Percentiles rank a stretch among this genome's conserved stretches.
Evolutionary conservation across 31 red algal genomes (phyloP).

Genomic region (Endocladia muricata): DNA sequence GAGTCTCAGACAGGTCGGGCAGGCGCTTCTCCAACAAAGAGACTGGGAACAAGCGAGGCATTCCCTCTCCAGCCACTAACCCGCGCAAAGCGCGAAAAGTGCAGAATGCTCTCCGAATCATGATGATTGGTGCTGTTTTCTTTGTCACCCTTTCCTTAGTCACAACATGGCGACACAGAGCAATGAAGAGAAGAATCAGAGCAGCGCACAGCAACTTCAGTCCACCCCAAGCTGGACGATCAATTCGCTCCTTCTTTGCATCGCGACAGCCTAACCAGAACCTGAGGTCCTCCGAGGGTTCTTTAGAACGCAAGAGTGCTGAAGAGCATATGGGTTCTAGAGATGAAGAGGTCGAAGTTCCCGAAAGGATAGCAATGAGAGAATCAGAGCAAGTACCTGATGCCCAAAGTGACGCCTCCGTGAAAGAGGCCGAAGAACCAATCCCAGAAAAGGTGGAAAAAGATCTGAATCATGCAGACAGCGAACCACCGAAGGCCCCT

Average conservation of each 20-base stretch:
- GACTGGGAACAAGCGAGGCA: constrained; percentile 14
- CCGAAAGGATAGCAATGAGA: too few species aligned
- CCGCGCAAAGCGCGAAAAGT: constrained; percentile 21
- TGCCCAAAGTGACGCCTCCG: background rate
- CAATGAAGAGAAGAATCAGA: background rate
- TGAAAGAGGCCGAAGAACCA: background rate
- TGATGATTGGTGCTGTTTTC: constrained; percentile 26
- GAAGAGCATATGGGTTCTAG: background rate
- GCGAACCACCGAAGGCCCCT: background rate
- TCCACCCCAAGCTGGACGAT: background rate
- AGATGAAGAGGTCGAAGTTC: background rate
- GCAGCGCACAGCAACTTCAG: background rate
- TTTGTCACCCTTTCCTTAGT: constrained; percentile 23
- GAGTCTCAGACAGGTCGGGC: constrained; percentile 32
- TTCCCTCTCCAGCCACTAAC: constrained; percentile 14
- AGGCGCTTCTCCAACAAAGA: constrained; percentile 35
- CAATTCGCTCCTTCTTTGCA: background rate
- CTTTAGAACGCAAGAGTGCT: too few species aligned
- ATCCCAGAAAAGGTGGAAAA: background rate
- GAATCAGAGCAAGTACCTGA: background rate
- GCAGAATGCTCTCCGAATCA: constrained; percentile 24
- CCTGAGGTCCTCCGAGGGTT: too few species aligned
- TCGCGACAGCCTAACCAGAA: background rate
- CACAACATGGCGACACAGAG: background rate
- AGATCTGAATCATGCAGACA: background rate